Base-by-base conservation (phyloP, 345 rosid genomes). In the Eucalyptus tenuipes region DNA sequence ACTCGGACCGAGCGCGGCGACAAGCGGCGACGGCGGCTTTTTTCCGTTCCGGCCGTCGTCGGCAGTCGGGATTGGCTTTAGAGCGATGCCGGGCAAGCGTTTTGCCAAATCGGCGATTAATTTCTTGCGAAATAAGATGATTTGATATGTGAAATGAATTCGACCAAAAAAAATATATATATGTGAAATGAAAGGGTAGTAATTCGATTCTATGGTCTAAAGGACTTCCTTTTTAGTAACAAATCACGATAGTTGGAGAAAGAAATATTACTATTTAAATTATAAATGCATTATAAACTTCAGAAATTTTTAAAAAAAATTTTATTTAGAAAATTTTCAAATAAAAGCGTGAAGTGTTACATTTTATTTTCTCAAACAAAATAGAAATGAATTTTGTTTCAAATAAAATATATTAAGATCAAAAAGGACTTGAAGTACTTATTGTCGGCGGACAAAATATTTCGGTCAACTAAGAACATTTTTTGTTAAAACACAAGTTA, bases 291-390 rank as follows among this genome's bases (percentile, higher is more conserved):
- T 61, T 1, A 6, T 61, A 61, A 61, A 59, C 31, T 13, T 27
- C 31, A 9, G 16, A 61, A 27, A 29, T 61, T 27, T 61, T n/a
- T n/a, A n/a, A n/a, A n/a, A n/a, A n/a, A n/a, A n/a, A 3, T 29
- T 59, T 59, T 25, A 52, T 52, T 20, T 52, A 18, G 20, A 4
- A 52, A 52, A 52, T 7, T 20, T 52, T 2, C 25, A 52, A 52
- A 52, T 52, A 20, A 20, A 1, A 0, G 0, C 18, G 0, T 8
- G 1, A 5, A 52, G 0, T 0, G 0, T 1, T n/a, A n/a, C n/a
- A n/a, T 52, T 52, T 52, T 18, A 7, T 52, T 52, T 52, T 52
- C 10, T 52, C 2, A 18, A 18, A 52, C 18, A 52, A 52, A 1
- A 0, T 7, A 0, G 4, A 52, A 52, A 1, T 52, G 2, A 52